These are phyloP conservation scores for Fusarium caatingaense DNA, from an alignment of 2,329 filamentous ascomycete genomes.

Conservation along the genomic window DNA sequence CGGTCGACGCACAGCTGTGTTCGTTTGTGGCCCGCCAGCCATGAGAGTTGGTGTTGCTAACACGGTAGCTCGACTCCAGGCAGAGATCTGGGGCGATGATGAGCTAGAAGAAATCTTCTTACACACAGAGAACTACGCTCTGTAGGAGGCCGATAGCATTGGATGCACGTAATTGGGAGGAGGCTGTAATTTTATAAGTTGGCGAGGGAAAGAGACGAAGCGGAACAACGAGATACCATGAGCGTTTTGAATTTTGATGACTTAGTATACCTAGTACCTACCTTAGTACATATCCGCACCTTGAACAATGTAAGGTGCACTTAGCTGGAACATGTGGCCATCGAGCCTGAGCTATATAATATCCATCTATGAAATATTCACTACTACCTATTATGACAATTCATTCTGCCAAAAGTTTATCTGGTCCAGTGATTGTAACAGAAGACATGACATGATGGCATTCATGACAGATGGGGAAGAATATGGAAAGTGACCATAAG, in stretches of 20 bases:
- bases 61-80: slow-evolving; percentile 84
- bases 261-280: slow-evolving; percentile 4
- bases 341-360: slow-evolving; percentile 33
- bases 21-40: slow-evolving; percentile 88
- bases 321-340: slow-evolving; percentile 28
- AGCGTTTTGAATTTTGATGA: slow-evolving; percentile 43
- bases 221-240: slow-evolving; percentile 45
- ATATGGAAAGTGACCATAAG: slow-evolving; percentile 31
- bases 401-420: background rate
- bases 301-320: background rate
- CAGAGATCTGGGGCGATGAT: slow-evolving; percentile 82
- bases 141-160: slow-evolving; percentile 58
- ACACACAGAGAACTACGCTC: slow-evolving; percentile 94
- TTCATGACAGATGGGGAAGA: background rate
- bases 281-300: slow-evolving; percentile 14
- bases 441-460: background rate
- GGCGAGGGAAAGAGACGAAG: background rate
- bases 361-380: slow-evolving; percentile 20
- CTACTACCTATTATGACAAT: background rate
- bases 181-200: slow-evolving; percentile 41
- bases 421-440: background rate
- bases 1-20: slow-evolving; percentile 85
- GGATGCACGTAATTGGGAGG: background rate
- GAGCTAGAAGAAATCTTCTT: slow-evolving; percentile 90
- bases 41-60: slow-evolving; percentile 92